Conservation (phyloP, 1,139 yeast species). For the Pneumocystis murina region DNA sequence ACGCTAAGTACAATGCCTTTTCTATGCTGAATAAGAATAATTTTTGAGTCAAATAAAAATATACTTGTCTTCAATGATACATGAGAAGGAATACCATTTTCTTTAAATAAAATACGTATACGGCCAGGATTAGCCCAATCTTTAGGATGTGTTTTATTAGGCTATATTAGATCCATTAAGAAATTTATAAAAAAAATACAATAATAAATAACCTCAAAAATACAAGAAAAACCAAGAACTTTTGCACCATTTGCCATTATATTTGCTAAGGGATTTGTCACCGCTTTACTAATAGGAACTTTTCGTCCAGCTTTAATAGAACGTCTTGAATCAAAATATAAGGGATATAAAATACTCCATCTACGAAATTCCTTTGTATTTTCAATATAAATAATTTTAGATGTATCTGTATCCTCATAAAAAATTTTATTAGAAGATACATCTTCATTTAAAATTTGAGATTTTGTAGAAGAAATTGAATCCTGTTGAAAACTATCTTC, state of each 20-base stretch:
- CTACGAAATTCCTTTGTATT: neutral
- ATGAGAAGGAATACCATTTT: slow-evolving; percentile 16
- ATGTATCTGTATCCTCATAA: neutral
- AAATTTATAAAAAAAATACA: slow-evolving; percentile 22
- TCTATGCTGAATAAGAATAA: slow-evolving; percentile 27
- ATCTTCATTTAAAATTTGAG: neutral
- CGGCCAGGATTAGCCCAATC: slow-evolving; percentile 97
- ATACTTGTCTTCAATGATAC: slow-evolving; percentile 13
- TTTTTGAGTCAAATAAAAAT: slow-evolving; percentile 1
- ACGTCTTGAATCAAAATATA: slow-evolving; percentile 73
- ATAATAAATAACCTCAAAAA: slow-evolving; percentile 28
- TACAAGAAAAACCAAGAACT: slow-evolving; percentile 28
- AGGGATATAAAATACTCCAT: slow-evolving; percentile 46
- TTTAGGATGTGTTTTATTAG: slow-evolving; percentile 84
- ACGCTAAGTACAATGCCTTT: slow-evolving; percentile 46
- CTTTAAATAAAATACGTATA: slow-evolving; percentile 53
- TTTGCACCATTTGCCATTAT: slow-evolving; percentile 54
- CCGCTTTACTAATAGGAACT: slow-evolving; percentile 51
- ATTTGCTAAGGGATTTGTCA: slow-evolving; percentile 74
- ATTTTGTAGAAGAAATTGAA: neutral
- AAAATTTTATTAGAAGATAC: neutral
- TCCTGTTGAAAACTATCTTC: neutral
- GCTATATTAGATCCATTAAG: slow-evolving; percentile 36
- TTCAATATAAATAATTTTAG: neutral
- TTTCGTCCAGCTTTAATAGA: slow-evolving; percentile 74